Percentiles rank a stretch among this genome's conserved stretches.
Evolutionary conservation across 805 yeast genomes (phyloP).

Genomic region (Metschnikowia peoriensis): DNA sequence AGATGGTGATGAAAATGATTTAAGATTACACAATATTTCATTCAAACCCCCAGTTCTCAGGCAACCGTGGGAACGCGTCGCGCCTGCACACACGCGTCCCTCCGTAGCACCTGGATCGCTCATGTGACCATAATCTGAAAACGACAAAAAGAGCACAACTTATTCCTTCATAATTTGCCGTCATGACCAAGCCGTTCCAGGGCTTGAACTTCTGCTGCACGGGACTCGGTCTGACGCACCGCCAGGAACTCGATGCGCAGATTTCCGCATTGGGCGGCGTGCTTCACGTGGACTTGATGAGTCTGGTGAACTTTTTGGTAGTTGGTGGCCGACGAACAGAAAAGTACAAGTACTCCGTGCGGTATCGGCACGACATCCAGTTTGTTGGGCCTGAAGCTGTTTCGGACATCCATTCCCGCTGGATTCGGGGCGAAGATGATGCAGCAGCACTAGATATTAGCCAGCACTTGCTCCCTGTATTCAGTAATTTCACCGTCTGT

Average conservation of each 20-base stretch:
- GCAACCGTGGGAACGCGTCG: not conserved
- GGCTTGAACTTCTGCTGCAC: conserved; percentile 59
- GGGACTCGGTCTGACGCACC: conserved; percentile 40
- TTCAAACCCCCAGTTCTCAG: not conserved
- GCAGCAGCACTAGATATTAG: conserved; percentile 25
- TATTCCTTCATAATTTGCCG: not conserved
- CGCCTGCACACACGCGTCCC: not conserved
- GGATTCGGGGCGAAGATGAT: conserved; percentile 52
- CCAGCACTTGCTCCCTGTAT: conserved; percentile 38
- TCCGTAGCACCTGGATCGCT: not conserved
- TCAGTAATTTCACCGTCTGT: conserved; percentile 46
- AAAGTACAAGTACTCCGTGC: conserved; percentile 51
- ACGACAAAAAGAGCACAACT: not conserved
- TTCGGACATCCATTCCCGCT: conserved; percentile 42
- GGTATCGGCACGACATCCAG: conserved; percentile 52
- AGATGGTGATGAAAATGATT: too few species aligned
- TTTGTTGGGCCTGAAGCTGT: conserved; percentile 53
- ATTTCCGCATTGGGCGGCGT: conserved; percentile 59
- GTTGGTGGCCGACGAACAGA: conserved; percentile 59
- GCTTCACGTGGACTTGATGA: conserved; percentile 55
- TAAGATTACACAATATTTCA: too few species aligned
- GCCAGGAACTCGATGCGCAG: conserved; percentile 44
- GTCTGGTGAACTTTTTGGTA: conserved; percentile 56
- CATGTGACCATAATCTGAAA: not conserved
- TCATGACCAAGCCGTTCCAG: conserved; percentile 37